A percentile compares a stretch with the other conserved stretches of the same genome.
These are phyloP conservation scores for Nicotiana attenuata DNA, from an alignment of 257 asterid genomes.

Conservation along the genomic window DNA sequence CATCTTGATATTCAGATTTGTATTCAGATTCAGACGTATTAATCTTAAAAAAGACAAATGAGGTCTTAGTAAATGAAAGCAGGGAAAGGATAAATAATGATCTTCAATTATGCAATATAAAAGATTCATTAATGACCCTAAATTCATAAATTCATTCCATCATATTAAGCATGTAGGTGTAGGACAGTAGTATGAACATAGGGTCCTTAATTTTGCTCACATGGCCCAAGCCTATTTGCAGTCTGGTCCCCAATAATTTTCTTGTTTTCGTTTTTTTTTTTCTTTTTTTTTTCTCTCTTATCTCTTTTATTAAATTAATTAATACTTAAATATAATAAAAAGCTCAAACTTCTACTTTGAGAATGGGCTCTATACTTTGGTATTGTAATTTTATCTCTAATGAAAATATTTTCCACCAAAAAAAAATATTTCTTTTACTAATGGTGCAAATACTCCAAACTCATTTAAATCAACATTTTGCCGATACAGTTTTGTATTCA, in stretches of 20 bases:
- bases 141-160: neutral
- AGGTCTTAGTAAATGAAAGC: neutral
- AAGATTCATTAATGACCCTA: neutral
- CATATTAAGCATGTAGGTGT: neutral
- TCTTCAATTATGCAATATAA: neutral
- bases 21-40: no score
- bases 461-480: neutral
- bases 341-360: neutral
- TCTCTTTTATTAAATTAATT: neutral
- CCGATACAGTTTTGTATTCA: neutral
- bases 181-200: neutral
- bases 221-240: neutral
- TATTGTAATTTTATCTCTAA: no score
- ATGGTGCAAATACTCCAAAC: neutral
- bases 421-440: no score
- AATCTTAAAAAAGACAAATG: no score
- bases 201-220: neutral
- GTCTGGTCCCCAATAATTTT: neutral
- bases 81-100: neutral
- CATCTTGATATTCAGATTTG: no score
- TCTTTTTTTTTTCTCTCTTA: neutral
- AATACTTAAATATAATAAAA: neutral
- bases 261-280: neutral
- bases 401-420: no score
- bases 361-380: neutral